Evolutionary conservation across 2,329 filamentous ascomycete genomes (phyloP).

Genomic region (Pestalotiopsis sp.): DNA sequence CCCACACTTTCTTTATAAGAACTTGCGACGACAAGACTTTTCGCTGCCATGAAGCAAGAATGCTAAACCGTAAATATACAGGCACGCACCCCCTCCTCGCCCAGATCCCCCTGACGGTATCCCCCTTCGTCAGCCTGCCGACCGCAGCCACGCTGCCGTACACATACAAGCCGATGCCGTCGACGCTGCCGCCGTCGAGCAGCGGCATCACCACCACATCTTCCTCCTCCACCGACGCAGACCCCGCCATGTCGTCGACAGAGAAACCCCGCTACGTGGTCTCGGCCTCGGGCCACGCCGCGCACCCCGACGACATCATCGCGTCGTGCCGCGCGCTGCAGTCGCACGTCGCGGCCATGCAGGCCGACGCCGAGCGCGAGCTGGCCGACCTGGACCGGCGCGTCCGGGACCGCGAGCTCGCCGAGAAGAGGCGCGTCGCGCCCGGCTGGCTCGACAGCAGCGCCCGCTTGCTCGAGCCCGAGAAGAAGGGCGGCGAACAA

Average conservation of each 20-base stretch:
- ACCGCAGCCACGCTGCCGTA: constrained; percentile 91
- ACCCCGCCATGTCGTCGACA: neutral
- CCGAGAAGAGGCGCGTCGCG: constrained; percentile 78
- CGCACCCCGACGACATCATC: constrained; percentile 85
- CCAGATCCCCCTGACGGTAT: constrained; percentile 91
- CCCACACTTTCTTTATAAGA: too few relatives aligned
- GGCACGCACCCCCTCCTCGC: constrained; percentile 85
- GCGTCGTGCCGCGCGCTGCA: constrained; percentile 79
- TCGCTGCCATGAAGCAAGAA: neutral
- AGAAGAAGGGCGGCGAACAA: constrained; percentile 42
- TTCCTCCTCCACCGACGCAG: constrained; percentile 27
- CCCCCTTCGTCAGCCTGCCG: constrained; percentile 89
- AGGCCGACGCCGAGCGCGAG: constrained; percentile 67
- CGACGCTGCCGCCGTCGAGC: constrained; percentile 77
- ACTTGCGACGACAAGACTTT: neutral
- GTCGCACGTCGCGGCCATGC: constrained; percentile 71
- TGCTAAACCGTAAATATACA: constrained; percentile 34
- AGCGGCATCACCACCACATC: constrained; percentile 48
- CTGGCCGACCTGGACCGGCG: constrained; percentile 72
- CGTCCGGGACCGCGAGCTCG: constrained; percentile 67
- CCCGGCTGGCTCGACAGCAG: constrained; percentile 83
- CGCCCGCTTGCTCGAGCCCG: constrained; percentile 68
- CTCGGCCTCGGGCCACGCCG: constrained; percentile 77
- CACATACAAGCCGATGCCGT: constrained; percentile 89
- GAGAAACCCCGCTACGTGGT: constrained; percentile 70